Base-by-base conservation (phyloP, 306 rosid species). In the Mimosa pudica region DNA sequence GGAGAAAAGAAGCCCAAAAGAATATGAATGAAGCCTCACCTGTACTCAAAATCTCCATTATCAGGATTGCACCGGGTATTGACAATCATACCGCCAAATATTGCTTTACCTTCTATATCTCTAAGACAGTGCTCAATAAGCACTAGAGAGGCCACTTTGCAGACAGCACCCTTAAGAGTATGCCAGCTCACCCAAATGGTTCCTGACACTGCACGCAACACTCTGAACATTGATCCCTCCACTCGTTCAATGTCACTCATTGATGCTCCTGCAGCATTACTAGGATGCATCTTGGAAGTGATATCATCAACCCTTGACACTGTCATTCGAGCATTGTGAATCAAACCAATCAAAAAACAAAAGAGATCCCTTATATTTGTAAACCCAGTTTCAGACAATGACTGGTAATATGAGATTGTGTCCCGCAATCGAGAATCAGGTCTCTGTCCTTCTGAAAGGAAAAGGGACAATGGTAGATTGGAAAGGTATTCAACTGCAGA, bases 131-230 rank as follows among this genome's bases (percentile, higher is more conserved):
- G 89, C 86, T 93, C 97, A 74, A 95, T 89, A 44, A 95, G 91
- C 81, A 90, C 96, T 7, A 92, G 88, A 63, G 97, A 80, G 48
- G 77, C 98, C 74, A 83, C 90, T 90, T 91, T 95, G 80, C 82
- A 91, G 78, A 92, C 92, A 45, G 96, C 99, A 74, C 97, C 93
- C 81, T 90, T 89, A 35, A 95, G 97, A 74, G 94, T 77, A 38
- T 94, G 98, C 73, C 85, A 69, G 70, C 84, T 90, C 44, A 90
- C 99, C 99, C 99, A 93, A 81, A 86, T 91, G 62, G 90, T 82
- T 46, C 97, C 94, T 5, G 98, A 91, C 79, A 91, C 97, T n/a
- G 97, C 98, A 61, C 93, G 94, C 79, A 95, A 86, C 30, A 95
- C 99, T 83, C 90, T 90, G 63, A 93, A 63, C 94, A 95, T 91